These are phyloP conservation scores for Halophytophthora polymorphica DNA, from an alignment of 352 stramenopile species.

Conservation along the genomic window DNA sequence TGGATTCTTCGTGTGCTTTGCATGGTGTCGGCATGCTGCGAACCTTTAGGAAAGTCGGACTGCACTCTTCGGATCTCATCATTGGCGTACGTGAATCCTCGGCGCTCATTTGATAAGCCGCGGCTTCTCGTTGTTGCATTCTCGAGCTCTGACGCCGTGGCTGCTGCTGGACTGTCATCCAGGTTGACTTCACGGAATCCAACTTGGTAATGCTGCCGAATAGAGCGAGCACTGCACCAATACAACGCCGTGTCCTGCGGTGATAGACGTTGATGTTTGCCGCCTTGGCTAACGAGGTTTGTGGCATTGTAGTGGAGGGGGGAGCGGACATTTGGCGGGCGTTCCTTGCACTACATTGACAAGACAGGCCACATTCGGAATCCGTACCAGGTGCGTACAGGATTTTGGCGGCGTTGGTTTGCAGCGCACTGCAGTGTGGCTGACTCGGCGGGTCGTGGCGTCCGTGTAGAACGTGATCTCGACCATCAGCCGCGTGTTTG, in stretches of 20 bases:
- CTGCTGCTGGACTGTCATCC: constrained; percentile 1
- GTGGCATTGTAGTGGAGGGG: constrained; percentile 48
- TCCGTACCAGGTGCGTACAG: constrained; percentile 51
- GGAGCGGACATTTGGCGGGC: constrained; percentile 57
- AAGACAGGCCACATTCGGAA: constrained; percentile 46
- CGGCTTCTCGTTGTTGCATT: not conserved
- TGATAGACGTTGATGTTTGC: not conserved
- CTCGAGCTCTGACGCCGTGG: not conserved
- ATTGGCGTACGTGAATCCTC: constrained; percentile 29
- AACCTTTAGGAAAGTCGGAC: constrained; percentile 33
- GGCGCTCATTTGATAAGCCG: not conserved
- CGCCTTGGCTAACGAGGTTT: constrained; percentile 4
- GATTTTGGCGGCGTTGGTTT: not conserved
- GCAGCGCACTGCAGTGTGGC: not conserved
- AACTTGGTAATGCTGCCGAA: constrained; percentile 34
- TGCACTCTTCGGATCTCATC: constrained; percentile 68
- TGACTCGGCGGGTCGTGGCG: not conserved
- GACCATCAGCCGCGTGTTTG: constrained; percentile 69
- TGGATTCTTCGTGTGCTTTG: not conserved
- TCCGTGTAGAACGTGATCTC: constrained; percentile 60
- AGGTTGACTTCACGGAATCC: constrained; percentile 66
- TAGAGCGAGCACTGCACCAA: not conserved
- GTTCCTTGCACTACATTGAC: constrained; percentile 68
- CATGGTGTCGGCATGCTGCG: not conserved
- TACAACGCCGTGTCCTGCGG: not conserved